Base-by-base conservation (phyloP, 2,329 filamentous ascomycete species). In the Calonectria crousiana region DNA sequence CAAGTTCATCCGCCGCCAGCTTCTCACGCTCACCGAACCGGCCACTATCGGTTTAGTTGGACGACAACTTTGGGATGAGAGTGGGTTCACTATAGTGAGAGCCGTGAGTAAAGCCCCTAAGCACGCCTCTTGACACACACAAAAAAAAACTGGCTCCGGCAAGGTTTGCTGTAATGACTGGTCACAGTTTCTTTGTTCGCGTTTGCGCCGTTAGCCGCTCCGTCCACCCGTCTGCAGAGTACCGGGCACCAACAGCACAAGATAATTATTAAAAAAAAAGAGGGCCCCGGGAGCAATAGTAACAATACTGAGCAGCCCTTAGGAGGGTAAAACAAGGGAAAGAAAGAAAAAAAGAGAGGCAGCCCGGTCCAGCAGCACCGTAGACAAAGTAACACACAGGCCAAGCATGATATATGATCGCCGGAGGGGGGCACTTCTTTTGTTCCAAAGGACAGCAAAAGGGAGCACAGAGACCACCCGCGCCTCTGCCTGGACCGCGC, bases 101-200 rank as follows among this genome's bases (percentile, higher is more conserved):
- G 14, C 23, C 34, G 67, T 38, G 34, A 20, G 28, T 8, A 26
- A 68, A 70, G 30, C 60, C 69, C 73, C 73, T 77, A 74, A 47
- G 10, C 78, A 82, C 82, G 77, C 80, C 79, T 82, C 77, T 77
- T 76, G 41, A 76, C 77, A 52, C 77, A 34, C 14, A 34, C n/a
- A 62, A 62, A 41, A 38, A 26, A 56, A 13, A 34, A 56, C 16
- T 34, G 28, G 71, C 77, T 74, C 74, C 56, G 13, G 67, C 32
- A 41, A 67, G 28, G 71, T 62, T 66, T 51, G 34, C 67, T 64
- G 72, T 52, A 72, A 53, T 74, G 71, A 71, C 67, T 56, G 34
- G 65, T 47, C 72, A 69, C 47, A 66, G 67, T 76, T 77, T 69
- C 79, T 81, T 81, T 79, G 78, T 79, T 77, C 71, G 74, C 70